Evolutionary conservation across 352 stramenopile genomes (phyloP), one percentile per base, ranked within the genome.

Genomic region (Pythium myriotylum): DNA sequence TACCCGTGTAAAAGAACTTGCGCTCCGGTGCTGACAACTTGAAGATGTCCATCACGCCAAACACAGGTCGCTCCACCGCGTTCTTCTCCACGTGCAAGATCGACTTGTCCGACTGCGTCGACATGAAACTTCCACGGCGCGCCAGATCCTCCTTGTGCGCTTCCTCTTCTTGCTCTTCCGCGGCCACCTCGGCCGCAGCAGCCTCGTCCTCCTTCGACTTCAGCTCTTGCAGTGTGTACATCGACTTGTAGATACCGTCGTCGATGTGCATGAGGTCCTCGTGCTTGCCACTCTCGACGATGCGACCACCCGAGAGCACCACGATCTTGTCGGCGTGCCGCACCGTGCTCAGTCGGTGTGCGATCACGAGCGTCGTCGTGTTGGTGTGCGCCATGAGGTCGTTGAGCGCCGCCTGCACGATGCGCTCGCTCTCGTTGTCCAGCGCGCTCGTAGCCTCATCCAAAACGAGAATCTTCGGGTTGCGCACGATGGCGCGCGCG

Each of bases 351-450:
- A 98, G 72, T 16, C 96, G 81, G 70, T 98, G 94, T 0, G 96
- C 96, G 59, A 98, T 97, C 47, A 98, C 89, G 20, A 98, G 69
- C 16, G 86, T 97, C 5, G 93, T 98, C 26, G 80, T 85, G 14
- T 74, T 72, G 0, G 69, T 83, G 62, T 70, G 70, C 53, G 51
- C 67, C 65, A 71, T 73, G 33, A 73, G 69, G 53, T 53, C 66
- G 46, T 94, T 79, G 9, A 96, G 73, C 22, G 87, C 83, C 0
- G 66, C 61, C 48, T 96, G 89, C 4, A 97, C 88, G 16, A 92
- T 67, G 10, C 71, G 57, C 65, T 97, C 90, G 65, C 75, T 90
- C 52, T 91, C 76, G 9, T 68, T 67, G 63, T 96, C 83, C 39
- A 96, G 48, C 0, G 79, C 75, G 46, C 73, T 84, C 0, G 80